Percentiles rank a stretch among this genome's conserved stretches.
phyloP scores from a whole-genome alignment of 1,139 yeast species.

The Suzukiozyma palmioleophila region DNA sequence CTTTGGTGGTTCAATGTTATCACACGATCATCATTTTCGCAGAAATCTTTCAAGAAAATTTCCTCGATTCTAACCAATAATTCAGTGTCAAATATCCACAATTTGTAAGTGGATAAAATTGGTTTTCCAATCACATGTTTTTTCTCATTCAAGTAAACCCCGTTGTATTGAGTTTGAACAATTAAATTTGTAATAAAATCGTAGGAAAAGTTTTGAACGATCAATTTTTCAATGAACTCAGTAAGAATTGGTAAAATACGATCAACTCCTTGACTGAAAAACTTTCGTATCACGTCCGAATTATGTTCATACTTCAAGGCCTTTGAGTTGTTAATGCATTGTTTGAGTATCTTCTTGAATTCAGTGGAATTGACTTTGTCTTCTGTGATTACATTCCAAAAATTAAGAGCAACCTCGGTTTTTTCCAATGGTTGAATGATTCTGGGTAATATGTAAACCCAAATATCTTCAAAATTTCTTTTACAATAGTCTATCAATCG shows the following conservation, averaged over 20 bases:
- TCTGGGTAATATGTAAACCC: conserved; percentile 23
- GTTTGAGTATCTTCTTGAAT: conserved; percentile 23
- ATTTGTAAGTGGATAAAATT: conserved; percentile 17
- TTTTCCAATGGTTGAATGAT: conserved; percentile 54
- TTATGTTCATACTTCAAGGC: conserved; percentile 4
- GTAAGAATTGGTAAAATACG: conserved; percentile 33
- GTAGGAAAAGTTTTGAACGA: conserved; percentile 18
- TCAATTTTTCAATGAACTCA: conserved; percentile 22
- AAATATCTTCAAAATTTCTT: conserved; percentile 40
- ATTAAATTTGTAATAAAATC: conserved; percentile 27
- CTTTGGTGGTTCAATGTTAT: conserved; percentile 13
- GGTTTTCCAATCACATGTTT: conserved; percentile 22
- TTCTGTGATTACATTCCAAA: conserved; percentile 41
- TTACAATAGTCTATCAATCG: conserved; percentile 45
- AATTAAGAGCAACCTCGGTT: conserved; percentile 46
- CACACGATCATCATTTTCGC: conserved; percentile 10
- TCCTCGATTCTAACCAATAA: conserved; percentile 30
- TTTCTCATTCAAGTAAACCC: conserved; percentile 43
- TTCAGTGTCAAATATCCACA: conserved; percentile 41
- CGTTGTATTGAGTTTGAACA: conserved; percentile 35
- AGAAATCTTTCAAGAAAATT: conserved; percentile 22
- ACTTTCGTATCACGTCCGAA: conserved; percentile 20
- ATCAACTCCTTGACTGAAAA: conserved; percentile 25
- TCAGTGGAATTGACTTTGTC: conserved; percentile 13
- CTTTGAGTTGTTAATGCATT: conserved; percentile 12